A percentile compares a stretch with the other conserved stretches of the same genome.
phyloP scores from a whole-genome alignment of 139 green algal genomes.

The Gonium pectorale region DNA sequence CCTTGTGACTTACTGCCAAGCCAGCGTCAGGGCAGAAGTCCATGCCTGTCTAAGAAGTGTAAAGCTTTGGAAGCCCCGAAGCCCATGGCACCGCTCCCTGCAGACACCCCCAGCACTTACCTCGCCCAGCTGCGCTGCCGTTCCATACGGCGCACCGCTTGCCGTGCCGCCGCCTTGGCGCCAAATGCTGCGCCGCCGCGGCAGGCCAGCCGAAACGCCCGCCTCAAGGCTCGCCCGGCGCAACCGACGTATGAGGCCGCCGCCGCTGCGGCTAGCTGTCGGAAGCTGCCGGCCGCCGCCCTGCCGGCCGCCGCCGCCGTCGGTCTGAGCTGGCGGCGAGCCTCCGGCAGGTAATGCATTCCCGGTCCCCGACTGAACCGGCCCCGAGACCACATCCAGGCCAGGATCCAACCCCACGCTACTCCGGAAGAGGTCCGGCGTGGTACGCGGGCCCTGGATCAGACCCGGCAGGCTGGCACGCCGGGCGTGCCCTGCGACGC shows the following conservation, averaged over 20 bases:
- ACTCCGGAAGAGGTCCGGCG: not conserved
- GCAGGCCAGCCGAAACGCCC: no score
- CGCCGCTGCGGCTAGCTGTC: no score
- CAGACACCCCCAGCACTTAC: not conserved
- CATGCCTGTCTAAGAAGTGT: not conserved
- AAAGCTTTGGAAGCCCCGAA: not conserved
- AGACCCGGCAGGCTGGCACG: not conserved
- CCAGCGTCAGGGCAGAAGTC: no score
- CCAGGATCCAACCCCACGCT: not conserved
- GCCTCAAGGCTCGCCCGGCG: slow-evolving; percentile 5
- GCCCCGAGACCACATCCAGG: not conserved
- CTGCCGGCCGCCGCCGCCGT: not conserved
- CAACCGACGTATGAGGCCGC: slow-evolving; percentile 34
- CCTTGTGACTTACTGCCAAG: no score
- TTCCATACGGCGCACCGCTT: not conserved
- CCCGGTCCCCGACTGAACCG: no score
- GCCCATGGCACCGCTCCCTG: not conserved
- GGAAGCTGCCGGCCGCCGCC: no score
- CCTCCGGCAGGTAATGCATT: not conserved
- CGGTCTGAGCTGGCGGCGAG: not conserved
- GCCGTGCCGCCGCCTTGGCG: not conserved
- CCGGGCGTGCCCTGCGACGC: no score
- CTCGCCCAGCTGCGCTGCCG: not conserved
- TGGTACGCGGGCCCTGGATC: not conserved
- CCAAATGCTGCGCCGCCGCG: not conserved